Conservation (phyloP, 2,329 filamentous ascomycete species). For the Teratosphaeria zuluensis region DNA sequence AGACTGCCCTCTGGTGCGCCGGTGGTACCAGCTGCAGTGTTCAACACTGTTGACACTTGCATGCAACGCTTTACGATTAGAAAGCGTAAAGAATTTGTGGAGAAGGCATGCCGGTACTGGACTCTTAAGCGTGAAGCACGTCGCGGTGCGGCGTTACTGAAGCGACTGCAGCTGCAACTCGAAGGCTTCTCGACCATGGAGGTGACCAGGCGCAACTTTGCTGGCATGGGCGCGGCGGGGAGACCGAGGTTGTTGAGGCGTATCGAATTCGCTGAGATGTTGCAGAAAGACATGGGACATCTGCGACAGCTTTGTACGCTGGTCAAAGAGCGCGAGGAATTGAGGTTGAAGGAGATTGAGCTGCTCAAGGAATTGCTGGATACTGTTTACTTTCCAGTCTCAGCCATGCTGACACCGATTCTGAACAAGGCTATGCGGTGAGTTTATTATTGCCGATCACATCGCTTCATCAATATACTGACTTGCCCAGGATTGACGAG, state of each 20-base stretch:
- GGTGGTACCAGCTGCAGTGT: slow-evolving; percentile 81
- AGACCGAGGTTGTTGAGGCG: slow-evolving; percentile 66
- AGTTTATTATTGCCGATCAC: slow-evolving; percentile 29
- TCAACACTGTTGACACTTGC: slow-evolving; percentile 74
- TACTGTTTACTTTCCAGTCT: slow-evolving; percentile 82
- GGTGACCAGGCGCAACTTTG: slow-evolving; percentile 87
- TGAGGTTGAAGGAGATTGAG: slow-evolving; percentile 68
- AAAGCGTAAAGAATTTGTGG: slow-evolving; percentile 84
- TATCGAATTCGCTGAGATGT: slow-evolving; percentile 74
- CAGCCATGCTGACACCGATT: slow-evolving; percentile 64
- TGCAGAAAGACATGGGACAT: slow-evolving; percentile 68
- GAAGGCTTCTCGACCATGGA: slow-evolving; percentile 97
- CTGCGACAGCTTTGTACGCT: slow-evolving; percentile 61
- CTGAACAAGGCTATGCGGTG: slow-evolving; percentile 73
- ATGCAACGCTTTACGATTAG: slow-evolving; percentile 73
- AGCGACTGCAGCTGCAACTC: slow-evolving; percentile 86
- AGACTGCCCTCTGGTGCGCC: slow-evolving; percentile 89
- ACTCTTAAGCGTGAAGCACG: slow-evolving; percentile 90
- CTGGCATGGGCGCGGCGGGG: slow-evolving; percentile 83
- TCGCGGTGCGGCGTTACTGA: slow-evolving; percentile 80
- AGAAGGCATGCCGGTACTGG: slow-evolving; percentile 95
- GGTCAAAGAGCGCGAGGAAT: slow-evolving; percentile 64
- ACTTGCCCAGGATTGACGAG: slow-evolving; percentile 47
- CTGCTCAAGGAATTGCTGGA: slow-evolving; percentile 73
- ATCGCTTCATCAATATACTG: not conserved